A percentile compares a stretch with the other conserved stretches of the same genome.
Conservation (phyloP, 208 protist species). For the Trypanosoma grayi region DNA sequence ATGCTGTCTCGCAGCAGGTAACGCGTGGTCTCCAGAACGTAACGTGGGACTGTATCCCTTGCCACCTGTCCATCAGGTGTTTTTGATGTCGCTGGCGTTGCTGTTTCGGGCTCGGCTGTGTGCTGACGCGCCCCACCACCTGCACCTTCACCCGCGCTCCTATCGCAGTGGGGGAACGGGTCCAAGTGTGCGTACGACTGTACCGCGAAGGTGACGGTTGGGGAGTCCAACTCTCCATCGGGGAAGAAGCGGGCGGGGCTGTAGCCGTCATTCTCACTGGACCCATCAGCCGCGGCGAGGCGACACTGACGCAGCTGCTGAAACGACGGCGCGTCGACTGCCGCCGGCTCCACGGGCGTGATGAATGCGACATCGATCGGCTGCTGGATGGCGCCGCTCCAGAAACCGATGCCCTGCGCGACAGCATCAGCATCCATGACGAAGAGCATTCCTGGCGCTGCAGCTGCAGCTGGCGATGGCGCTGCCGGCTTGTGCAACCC, state of each 20-base stretch:
- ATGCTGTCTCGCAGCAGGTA: conserved; percentile 44
- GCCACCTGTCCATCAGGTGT: no score
- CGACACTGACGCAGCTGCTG: conserved; percentile 33
- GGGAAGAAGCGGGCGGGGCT: conserved; percentile 58
- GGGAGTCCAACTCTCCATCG: conserved; percentile 48
- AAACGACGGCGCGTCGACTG: conserved; percentile 51
- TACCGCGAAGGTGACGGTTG: conserved; percentile 43
- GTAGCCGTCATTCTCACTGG: conserved; percentile 25
- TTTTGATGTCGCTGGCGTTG: no score
- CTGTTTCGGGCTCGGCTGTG: neutral
- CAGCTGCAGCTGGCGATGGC: neutral
- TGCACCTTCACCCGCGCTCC: neutral
- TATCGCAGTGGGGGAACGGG: conserved; percentile 43
- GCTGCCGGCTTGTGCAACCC: neutral
- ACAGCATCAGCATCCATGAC: conserved; percentile 34
- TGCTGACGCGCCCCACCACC: neutral
- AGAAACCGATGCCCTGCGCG: conserved; percentile 53
- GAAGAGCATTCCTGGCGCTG: conserved; percentile 58
- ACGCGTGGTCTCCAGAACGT: conserved; percentile 64
- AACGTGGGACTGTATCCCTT: conserved; percentile 25
- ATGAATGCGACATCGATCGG: conserved; percentile 81
- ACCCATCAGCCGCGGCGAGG: conserved; percentile 10
- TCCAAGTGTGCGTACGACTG: conserved; percentile 67
- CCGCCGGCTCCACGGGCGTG: conserved; percentile 38
- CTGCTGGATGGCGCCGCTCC: conserved; percentile 76